phyloP scores from a whole-genome alignment of 176 grass and related monocot species.

The Cocos nucifera region DNA sequence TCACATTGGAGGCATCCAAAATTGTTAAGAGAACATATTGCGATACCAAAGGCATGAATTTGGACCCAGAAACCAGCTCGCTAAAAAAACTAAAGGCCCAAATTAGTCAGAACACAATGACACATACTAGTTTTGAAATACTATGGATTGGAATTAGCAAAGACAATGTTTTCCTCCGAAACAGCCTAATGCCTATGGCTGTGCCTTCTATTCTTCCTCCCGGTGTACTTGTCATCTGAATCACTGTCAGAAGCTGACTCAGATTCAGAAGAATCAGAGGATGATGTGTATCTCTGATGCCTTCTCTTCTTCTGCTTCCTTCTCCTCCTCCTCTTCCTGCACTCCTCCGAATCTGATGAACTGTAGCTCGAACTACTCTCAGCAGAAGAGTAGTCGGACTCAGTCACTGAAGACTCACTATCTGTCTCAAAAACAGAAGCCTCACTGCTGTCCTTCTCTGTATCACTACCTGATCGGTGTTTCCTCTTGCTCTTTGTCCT shows the following conservation, averaged over 20 bases:
- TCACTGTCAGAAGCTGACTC: conserved; percentile 39
- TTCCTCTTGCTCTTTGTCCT: conserved; percentile 62
- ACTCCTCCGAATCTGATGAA: conserved; percentile 51
- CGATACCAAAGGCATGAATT: no score
- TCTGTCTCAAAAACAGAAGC: conserved; percentile 60
- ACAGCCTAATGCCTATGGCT: conserved; percentile 15
- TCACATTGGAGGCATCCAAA: no score
- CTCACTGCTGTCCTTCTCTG: conserved; percentile 37
- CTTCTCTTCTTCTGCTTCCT: conserved; percentile 52
- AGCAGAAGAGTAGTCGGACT: conserved; percentile 41
- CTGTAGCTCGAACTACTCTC: conserved; percentile 59
- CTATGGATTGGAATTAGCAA: no score
- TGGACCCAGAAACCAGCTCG: no score
- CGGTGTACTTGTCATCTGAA: conserved; percentile 47
- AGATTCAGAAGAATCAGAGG: conserved; percentile 40
- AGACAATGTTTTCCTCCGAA: no score
- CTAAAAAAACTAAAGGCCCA: no score
- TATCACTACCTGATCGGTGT: conserved; percentile 30
- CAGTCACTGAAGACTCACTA: conserved; percentile 34
- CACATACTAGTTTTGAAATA: no score
- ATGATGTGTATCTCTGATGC: conserved; percentile 28
- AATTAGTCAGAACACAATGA: no score
- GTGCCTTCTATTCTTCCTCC: conserved; percentile 38
- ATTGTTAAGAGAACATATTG: no score
- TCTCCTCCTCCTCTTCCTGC: conserved; percentile 19